These are phyloP conservation scores for Ligustrum vulgare DNA, from an alignment of 257 asterid genomes.

Conservation along the genomic window DNA sequence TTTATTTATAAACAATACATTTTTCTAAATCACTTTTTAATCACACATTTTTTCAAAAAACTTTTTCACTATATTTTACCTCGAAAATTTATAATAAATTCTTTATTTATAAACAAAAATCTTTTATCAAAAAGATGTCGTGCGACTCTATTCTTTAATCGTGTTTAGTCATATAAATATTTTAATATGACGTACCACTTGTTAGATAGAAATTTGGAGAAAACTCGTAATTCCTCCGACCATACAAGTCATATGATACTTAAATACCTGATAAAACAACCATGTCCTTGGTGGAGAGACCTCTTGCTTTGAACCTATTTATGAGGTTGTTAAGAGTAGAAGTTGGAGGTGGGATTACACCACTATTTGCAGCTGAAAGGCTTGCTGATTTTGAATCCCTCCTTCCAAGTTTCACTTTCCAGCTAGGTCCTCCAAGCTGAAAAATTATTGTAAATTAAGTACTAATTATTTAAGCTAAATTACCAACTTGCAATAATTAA, in stretches of 20 bases:
- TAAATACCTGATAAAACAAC: conserved; percentile 52
- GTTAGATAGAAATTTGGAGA: not conserved
- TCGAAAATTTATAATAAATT: no score
- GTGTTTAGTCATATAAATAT: no score
- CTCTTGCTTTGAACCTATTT: conserved; percentile 31
- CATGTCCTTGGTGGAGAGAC: conserved; percentile 51
- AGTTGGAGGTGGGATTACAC: conserved; percentile 44
- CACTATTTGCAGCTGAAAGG: conserved; percentile 41
- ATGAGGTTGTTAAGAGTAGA: conserved; percentile 39
- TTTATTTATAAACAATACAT: no score
- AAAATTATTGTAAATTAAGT: conserved; percentile 2
- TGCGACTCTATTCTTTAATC: not conserved
- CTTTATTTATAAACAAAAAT: no score
- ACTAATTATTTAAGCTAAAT: not conserved
- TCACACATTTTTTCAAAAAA: no score
- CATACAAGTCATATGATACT: no score
- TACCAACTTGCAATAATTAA: not conserved
- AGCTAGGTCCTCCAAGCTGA: conserved; percentile 59
- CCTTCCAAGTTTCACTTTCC: conserved; percentile 57
- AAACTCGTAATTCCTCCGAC: not conserved
- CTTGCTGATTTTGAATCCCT: conserved; percentile 50
- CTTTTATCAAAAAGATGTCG: no score
- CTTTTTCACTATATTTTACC: no score
- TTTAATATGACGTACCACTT: no score
- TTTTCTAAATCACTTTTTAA: no score